Percentiles rank a stretch among this genome's conserved stretches.
Conservation (phyloP, 2,329 filamentous ascomycete species). For the Epichloe sp. region DNA sequence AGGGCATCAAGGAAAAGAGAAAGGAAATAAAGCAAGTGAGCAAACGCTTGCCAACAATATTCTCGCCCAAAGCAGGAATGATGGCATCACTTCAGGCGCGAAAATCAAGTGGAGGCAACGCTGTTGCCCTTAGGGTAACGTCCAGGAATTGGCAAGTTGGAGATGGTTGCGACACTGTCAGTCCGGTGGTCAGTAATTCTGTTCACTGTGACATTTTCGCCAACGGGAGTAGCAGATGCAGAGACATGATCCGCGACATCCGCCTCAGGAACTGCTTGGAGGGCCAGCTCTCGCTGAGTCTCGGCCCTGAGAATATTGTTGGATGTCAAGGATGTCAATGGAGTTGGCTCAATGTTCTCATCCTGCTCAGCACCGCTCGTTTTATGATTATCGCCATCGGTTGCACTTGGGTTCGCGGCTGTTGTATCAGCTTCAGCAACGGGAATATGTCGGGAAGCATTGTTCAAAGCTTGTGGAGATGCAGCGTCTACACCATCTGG, state of each 20-base stretch:
- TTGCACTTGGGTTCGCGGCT: background rate
- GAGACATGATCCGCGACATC: conserved; percentile 7
- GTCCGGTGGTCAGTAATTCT: conserved; percentile 20
- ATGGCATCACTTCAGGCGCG: background rate
- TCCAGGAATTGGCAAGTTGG: conserved; percentile 56
- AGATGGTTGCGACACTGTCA: conserved; percentile 41
- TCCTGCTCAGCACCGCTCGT: conserved; percentile 2
- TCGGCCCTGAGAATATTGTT: conserved; percentile 9
- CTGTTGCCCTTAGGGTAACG: conserved; percentile 39
- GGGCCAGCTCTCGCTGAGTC: conserved; percentile 12
- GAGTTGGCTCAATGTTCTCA: conserved; percentile 9
- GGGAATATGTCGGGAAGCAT: background rate
- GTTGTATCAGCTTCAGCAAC: background rate
- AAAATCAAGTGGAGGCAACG: conserved; percentile 24
- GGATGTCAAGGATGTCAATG: conserved; percentile 4
- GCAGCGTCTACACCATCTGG: background rate
- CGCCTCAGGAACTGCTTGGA: conserved; percentile 10
- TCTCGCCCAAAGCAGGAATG: background rate
- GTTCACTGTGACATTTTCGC: conserved; percentile 2
- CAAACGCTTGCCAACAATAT: background rate
- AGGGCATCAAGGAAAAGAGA: background rate
- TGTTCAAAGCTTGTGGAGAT: background rate
- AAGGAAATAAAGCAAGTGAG: background rate
- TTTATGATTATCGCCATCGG: conserved; percentile 7
- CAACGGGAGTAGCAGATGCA: conserved; percentile 3